Evolutionary conservation across 106 monocot species (phyloP).

Genomic region (Agapanthus africanus): DNA sequence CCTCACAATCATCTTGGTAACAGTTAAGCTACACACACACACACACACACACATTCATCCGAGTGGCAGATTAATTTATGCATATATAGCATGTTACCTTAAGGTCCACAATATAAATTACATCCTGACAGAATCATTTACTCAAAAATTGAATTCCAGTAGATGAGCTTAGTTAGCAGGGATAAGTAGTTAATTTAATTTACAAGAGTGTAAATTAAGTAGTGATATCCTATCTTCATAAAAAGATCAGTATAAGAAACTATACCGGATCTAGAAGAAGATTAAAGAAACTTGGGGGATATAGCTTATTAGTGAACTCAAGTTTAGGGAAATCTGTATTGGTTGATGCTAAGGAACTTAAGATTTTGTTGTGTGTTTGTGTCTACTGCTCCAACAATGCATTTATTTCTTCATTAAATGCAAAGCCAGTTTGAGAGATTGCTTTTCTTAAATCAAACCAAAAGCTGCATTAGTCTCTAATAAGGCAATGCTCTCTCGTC

Average conservation of each 20-base stretch:
- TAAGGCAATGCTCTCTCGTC: neutral
- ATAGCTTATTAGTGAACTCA: too few relatives aligned
- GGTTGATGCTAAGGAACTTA: too few relatives aligned
- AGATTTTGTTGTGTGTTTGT: neutral
- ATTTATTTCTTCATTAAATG: slow-evolving; percentile 15
- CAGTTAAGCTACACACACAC: neutral
- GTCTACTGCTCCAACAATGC: neutral
- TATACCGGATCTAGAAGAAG: too few relatives aligned
- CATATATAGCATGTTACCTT: neutral
- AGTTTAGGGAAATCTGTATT: too few relatives aligned
- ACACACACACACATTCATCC: neutral
- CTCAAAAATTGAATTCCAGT: too few relatives aligned
- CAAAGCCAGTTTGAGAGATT: neutral
- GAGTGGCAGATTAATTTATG: neutral
- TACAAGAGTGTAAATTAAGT: too few relatives aligned
- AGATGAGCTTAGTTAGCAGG: too few relatives aligned
- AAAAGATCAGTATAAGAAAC: too few relatives aligned
- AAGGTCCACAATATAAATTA: neutral
- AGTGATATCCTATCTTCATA: too few relatives aligned
- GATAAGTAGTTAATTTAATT: too few relatives aligned
- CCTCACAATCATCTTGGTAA: neutral
- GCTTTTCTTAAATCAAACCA: neutral
- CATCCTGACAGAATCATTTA: neutral
- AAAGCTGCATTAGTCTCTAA: neutral
- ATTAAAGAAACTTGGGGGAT: too few relatives aligned